phyloP scores from a whole-genome alignment of 2,329 filamentous ascomycete species.

The Periconia sp. region DNA sequence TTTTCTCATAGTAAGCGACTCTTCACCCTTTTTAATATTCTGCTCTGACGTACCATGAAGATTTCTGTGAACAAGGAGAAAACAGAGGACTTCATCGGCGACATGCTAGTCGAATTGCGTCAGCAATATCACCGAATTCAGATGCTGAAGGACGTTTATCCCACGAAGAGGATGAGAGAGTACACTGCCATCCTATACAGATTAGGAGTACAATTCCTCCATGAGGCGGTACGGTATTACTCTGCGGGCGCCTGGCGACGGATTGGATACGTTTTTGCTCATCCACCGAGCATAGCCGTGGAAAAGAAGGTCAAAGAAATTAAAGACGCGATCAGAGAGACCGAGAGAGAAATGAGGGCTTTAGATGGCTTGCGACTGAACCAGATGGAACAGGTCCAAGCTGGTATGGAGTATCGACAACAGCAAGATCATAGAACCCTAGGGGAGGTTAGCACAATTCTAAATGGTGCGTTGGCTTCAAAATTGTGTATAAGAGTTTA shows the following conservation, averaged over 20 bases:
- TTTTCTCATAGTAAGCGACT: slow-evolving; percentile 9
- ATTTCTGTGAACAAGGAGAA: slow-evolving; percentile 12
- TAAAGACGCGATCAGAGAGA: slow-evolving; percentile 10
- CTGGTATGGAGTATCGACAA: background rate
- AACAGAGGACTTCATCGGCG: slow-evolving; percentile 12
- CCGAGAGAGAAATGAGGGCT: slow-evolving; percentile 9
- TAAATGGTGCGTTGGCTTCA: background rate
- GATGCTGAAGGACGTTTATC: slow-evolving; percentile 8
- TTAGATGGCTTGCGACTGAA: slow-evolving; percentile 10
- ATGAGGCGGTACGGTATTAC: slow-evolving; percentile 12
- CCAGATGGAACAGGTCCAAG: slow-evolving; percentile 2
- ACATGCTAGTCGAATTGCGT: slow-evolving; percentile 7
- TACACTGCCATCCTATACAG: slow-evolving; percentile 10
- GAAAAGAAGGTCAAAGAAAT: slow-evolving; percentile 12
- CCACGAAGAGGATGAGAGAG: slow-evolving; percentile 12
- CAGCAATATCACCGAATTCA: slow-evolving; percentile 15
- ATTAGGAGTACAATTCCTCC: slow-evolving; percentile 12
- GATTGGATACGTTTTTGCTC: slow-evolving; percentile 2
- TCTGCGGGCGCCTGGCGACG: slow-evolving; percentile 4
- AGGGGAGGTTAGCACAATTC: background rate
- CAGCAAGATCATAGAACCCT: background rate
- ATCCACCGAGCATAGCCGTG: slow-evolving; percentile 8
- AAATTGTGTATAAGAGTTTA: background rate
- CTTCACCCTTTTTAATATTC: background rate
- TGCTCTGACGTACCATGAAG: background rate